Evolutionary conservation across 495 filamentous ascomycete genomes (phyloP), one percentile per base, ranked within the genome.

Genomic region (Aspergillus nanangensis): DNA sequence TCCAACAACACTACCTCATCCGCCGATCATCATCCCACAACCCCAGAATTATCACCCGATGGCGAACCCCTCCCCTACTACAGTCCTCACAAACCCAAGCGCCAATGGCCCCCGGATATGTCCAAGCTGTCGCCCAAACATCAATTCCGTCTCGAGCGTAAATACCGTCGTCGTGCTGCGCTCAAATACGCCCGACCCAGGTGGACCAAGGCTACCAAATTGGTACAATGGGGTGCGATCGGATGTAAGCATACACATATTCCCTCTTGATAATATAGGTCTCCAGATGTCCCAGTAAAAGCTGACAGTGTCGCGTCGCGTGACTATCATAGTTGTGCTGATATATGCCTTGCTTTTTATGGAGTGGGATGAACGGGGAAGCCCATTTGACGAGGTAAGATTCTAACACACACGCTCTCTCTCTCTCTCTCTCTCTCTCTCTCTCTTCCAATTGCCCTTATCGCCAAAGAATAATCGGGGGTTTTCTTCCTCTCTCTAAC

Each of bases 41-140:
- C 31, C 40, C 39, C n/a, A 47, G n/a, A n/a, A n/a, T n/a, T n/a
- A n/a, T n/a, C n/a, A n/a, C n/a, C n/a, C n/a, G 37, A 32, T 17
- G n/a, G 38, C 36, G 29, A 36, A 32, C 24, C 35, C 4, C 23
- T 24, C 17, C 41, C 41, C 13, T 57, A 62, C 41, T 69, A 71
- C 50, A 83, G 78, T 52, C 78, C 70, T 1, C 90, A 86, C 76
- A 82, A 80, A 61, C 84, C 88, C n/a, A 88, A 90, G 63, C 85
- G 83, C 48, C 66, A 80, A 63, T 99, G 94, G 94, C 93, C 93
- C 17, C 93, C 93, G 2, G 89, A 96, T 63, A 90, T 97, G 74
- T 69, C 70, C 39, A 84, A 87, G 58, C 78, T 99, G 39, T 81
- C 83, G 4, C 65, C 71, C 13, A 90, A 86, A 60, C 83, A 97